phyloP scores from a whole-genome alignment of 225 moss, liverwort and hornwort species.

The Takakia lepidozioides region DNA sequence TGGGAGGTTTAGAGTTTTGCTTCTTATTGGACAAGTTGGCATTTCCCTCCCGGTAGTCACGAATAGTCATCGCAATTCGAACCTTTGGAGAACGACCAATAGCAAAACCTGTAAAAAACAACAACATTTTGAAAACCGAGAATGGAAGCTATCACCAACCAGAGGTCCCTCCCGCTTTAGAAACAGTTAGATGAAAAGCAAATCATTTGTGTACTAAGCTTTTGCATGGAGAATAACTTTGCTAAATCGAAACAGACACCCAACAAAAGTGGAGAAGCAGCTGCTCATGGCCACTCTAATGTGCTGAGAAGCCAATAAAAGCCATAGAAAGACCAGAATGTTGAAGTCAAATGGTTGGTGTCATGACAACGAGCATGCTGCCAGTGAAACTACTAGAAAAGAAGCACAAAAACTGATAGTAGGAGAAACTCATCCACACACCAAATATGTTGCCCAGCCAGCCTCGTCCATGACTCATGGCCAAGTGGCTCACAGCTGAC shows the following conservation, averaged over 20 bases:
- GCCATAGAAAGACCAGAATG: not conserved
- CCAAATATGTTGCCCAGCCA: slow-evolving; percentile 47
- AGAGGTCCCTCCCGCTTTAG: no score
- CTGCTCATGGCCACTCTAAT: not conserved
- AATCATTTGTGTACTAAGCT: no score
- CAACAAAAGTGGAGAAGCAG: not conserved
- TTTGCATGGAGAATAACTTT: no score
- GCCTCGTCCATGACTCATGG: slow-evolving; percentile 46
- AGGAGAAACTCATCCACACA: slow-evolving; percentile 11
- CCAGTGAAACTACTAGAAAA: not conserved
- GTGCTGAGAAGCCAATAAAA: not conserved
- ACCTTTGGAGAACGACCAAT: slow-evolving; percentile 32
- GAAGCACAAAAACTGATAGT: no score
- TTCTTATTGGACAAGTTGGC: slow-evolving; percentile 19
- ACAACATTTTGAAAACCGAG: no score
- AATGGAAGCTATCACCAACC: no score
- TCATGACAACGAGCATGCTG: not conserved
- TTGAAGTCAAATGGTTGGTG: not conserved
- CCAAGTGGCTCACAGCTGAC: slow-evolving; percentile 43
- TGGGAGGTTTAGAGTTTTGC: slow-evolving; percentile 16
- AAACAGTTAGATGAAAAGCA: no score
- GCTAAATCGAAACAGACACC: not conserved
- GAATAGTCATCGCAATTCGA: slow-evolving; percentile 21
- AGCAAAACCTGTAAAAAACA: not conserved
- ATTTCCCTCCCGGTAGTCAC: slow-evolving; percentile 32